Conservation (phyloP, 768 basidiomycete species). For the Chlorophyllum brunneum region DNA sequence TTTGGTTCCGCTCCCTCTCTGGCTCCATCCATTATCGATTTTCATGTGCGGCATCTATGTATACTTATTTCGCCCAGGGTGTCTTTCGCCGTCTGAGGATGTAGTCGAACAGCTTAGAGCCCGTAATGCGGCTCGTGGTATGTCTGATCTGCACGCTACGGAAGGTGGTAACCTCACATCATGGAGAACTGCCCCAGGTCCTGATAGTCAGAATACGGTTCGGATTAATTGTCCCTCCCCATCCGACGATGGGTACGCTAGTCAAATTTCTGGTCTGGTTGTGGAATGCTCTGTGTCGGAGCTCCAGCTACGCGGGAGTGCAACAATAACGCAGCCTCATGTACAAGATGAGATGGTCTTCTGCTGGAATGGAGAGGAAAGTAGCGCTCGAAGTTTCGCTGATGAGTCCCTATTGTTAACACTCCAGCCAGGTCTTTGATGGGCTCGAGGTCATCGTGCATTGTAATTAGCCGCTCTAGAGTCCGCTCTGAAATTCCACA, state of each 20-base stretch:
- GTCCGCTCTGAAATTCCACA: conserved; percentile 21
- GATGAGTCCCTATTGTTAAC: not conserved
- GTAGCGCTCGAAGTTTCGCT: not conserved
- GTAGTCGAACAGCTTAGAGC: conserved; percentile 9
- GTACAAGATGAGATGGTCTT: conserved; percentile 50
- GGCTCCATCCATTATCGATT: not conserved
- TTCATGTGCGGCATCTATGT: conserved; percentile 12
- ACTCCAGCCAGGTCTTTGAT: conserved; percentile 55
- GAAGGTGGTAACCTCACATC: not conserved
- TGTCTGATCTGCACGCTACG: conserved; percentile 14
- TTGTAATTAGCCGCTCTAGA: not conserved
- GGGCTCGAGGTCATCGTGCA: conserved; percentile 59
- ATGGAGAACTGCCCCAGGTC: conserved; percentile 41
- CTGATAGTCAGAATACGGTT: conserved; percentile 48
- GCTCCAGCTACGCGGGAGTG: conserved; percentile 62
- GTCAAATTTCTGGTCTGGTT: conserved; percentile 14
- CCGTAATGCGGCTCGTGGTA: conserved; percentile 61
- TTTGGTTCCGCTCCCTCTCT: too few species aligned
- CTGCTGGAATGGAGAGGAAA: conserved; percentile 87
- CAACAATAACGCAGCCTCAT: conserved; percentile 68
- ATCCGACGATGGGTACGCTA: not conserved
- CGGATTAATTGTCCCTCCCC: not conserved
- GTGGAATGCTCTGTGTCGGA: conserved; percentile 71
- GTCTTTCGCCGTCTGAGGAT: not conserved
- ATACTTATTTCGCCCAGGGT: not conserved